Evolutionary conservation across 176 grass and related monocot genomes (phyloP).

Genomic region (Eremochloa ophiuroides): DNA sequence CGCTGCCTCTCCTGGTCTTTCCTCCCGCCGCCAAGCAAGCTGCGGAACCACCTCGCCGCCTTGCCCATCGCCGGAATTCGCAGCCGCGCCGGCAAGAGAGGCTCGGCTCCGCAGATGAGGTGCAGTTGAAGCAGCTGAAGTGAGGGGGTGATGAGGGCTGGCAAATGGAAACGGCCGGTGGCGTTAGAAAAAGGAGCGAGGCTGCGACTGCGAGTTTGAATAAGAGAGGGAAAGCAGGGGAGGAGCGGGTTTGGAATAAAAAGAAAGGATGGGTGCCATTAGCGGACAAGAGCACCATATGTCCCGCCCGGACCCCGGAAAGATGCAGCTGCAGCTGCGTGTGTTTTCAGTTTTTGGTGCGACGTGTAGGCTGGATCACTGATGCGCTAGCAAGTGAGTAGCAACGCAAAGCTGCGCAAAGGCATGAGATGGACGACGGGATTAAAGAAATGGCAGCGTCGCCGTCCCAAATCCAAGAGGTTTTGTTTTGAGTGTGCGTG

Average conservation of each 20-base stretch:
- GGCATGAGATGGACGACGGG: neutral
- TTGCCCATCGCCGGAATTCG: conserved; percentile 57
- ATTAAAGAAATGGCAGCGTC: neutral
- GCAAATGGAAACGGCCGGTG: neutral
- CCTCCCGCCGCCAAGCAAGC: conserved; percentile 47
- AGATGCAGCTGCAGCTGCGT: neutral
- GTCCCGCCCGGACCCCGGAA: neutral
- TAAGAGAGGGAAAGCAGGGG: conserved; percentile 51
- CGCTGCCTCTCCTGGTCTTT: conserved; percentile 32
- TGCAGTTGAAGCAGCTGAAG: neutral
- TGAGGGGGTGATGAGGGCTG: neutral
- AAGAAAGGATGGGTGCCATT: conserved; percentile 7
- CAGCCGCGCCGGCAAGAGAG: neutral
- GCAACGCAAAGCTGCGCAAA: neutral
- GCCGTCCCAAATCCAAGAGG: neutral
- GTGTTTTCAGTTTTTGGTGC: neutral
- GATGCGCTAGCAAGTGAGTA: too few species aligned
- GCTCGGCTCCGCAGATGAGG: neutral
- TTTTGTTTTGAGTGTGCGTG: neutral
- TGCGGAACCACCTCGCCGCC: conserved; percentile 72
- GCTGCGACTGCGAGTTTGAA: conserved; percentile 26
- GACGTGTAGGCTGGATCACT: neutral
- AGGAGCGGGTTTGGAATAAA: conserved; percentile 21
- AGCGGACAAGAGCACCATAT: conserved; percentile 8
- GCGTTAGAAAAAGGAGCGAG: neutral